Evolutionary conservation across 2,329 filamentous ascomycete species (phyloP).

Genomic region (Alternaria burnsii): DNA sequence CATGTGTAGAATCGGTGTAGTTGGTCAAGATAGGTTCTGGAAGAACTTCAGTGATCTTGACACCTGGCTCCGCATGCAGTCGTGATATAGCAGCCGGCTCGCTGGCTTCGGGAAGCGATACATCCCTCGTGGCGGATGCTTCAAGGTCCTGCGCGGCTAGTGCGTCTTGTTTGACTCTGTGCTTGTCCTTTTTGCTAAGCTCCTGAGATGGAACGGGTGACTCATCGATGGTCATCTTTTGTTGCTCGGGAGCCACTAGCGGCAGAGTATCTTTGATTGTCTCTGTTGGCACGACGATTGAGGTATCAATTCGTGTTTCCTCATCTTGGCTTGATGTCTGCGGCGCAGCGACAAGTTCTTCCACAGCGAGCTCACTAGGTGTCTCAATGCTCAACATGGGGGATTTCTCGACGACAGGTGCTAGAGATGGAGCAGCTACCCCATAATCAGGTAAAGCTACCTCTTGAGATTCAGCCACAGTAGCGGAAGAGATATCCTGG

Average conservation of each 20-base stretch:
- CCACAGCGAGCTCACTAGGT: neutral
- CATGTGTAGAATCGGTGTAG: neutral
- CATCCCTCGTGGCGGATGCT: neutral
- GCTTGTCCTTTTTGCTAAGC: conserved; percentile 55
- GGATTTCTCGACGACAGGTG: neutral
- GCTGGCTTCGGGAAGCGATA: neutral
- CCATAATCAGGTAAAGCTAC: neutral
- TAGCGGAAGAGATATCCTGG: neutral
- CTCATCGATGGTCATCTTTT: conserved; percentile 2
- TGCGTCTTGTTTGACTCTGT: conserved; percentile 42
- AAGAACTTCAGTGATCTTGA: neutral
- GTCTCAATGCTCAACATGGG: neutral
- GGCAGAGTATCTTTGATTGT: neutral
- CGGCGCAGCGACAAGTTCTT: conserved; percentile 9
- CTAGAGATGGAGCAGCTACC: neutral
- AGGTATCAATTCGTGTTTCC: conserved; percentile 44
- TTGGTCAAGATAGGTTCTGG: neutral
- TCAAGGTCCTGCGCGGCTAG: conserved; percentile 5
- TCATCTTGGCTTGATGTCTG: conserved; percentile 31
- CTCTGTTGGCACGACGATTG: conserved; percentile 10
- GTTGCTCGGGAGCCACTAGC: neutral
- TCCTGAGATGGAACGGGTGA: conserved; percentile 27
- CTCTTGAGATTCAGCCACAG: neutral
- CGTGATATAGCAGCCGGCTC: neutral
- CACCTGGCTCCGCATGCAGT: neutral